Evolutionary conservation across 306 rosid genomes (phyloP).

Genomic region (Corylus heterophylla): DNA sequence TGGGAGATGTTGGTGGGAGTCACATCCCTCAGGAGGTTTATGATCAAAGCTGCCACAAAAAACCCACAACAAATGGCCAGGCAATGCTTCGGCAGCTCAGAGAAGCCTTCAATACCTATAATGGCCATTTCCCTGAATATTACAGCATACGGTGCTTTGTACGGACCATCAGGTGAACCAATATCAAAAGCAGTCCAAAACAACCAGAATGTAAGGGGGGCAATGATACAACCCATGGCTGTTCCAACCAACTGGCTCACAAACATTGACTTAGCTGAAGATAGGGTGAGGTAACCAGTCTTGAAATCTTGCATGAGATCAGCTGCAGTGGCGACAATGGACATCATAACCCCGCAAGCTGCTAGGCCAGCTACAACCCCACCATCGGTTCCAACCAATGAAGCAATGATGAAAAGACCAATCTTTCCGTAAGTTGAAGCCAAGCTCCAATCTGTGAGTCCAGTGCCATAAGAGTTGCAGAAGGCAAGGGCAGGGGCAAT

Average conservation of each 20-base stretch:
- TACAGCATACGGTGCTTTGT: slow-evolving; percentile 89
- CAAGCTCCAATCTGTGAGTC: slow-evolving; percentile 85
- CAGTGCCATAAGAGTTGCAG: slow-evolving; percentile 90
- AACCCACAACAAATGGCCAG: slow-evolving; percentile 70
- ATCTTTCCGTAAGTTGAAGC: slow-evolving; percentile 87
- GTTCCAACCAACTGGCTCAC: slow-evolving; percentile 86
- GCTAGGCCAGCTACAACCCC: slow-evolving; percentile 92
- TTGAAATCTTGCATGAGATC: slow-evolving; percentile 99
- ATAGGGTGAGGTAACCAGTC: slow-evolving; percentile 92
- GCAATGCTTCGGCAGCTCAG: slow-evolving; percentile 89
- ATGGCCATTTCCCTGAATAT: slow-evolving; percentile 95
- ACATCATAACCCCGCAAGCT: slow-evolving; percentile 87
- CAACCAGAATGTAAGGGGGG: slow-evolving; percentile 97
- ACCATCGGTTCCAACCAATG: slow-evolving; percentile 72
- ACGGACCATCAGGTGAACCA: slow-evolving; percentile 87
- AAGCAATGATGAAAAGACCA: slow-evolving; percentile 81
- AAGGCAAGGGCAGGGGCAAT: slow-evolving; percentile 94
- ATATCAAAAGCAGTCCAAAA: slow-evolving; percentile 94
- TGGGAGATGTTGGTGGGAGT: slow-evolving; percentile 67
- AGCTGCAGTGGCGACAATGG: slow-evolving; percentile 91
- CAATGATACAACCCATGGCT: slow-evolving; percentile 91
- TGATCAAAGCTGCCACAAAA: slow-evolving; percentile 65
- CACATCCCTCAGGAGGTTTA: slow-evolving; percentile 72
- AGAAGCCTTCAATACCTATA: slow-evolving; percentile 80
- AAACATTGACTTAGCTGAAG: slow-evolving; percentile 94